These are phyloP conservation scores for Chaetomium strumarium DNA, from an alignment of 2,329 filamentous ascomycete genomes.

Conservation along the genomic window DNA sequence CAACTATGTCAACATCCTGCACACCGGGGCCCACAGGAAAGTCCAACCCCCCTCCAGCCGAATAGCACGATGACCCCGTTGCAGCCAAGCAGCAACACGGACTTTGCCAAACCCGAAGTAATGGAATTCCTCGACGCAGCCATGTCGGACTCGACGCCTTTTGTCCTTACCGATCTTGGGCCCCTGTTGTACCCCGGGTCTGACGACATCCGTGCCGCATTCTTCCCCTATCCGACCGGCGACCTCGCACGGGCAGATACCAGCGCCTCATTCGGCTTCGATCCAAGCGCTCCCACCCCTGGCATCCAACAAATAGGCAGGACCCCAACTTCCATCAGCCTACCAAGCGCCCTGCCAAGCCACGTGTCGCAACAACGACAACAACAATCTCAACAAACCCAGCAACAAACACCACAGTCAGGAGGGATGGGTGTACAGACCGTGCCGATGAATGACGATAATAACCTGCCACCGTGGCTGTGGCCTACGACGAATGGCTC, in stretches of 20 bases:
- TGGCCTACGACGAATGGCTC: constrained; percentile 38
- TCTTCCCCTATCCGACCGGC: constrained; percentile 12
- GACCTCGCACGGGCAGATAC: background rate
- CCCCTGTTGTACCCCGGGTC: constrained; percentile 7
- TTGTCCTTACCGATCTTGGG: constrained; percentile 18
- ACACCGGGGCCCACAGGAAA: background rate
- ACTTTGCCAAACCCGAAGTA: constrained; percentile 11
- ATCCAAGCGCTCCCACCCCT: constrained; percentile 3
- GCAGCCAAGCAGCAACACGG: background rate
- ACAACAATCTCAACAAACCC: constrained; percentile 5
- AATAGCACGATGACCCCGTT: background rate
- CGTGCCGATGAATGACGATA: constrained; percentile 32
- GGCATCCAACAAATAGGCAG: constrained; percentile 6
- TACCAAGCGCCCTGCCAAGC: background rate
- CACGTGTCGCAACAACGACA: constrained; percentile 4
- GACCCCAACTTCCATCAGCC: background rate
- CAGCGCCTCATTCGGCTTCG: background rate
- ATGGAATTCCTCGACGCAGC: constrained; percentile 20
- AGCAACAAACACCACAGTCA: constrained; percentile 1
- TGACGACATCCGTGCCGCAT: constrained; percentile 6
- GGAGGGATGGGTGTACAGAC: constrained; percentile 10
- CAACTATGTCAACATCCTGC: too few relatives aligned
- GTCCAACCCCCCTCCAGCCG: constrained; percentile 4
- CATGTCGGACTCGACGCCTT: constrained; percentile 17
- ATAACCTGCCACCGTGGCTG: constrained; percentile 49